Evolutionary conservation across 345 rosid genomes (phyloP), one percentile per base, ranked within the genome.

Genomic region (Carallia pectinifolia): DNA sequence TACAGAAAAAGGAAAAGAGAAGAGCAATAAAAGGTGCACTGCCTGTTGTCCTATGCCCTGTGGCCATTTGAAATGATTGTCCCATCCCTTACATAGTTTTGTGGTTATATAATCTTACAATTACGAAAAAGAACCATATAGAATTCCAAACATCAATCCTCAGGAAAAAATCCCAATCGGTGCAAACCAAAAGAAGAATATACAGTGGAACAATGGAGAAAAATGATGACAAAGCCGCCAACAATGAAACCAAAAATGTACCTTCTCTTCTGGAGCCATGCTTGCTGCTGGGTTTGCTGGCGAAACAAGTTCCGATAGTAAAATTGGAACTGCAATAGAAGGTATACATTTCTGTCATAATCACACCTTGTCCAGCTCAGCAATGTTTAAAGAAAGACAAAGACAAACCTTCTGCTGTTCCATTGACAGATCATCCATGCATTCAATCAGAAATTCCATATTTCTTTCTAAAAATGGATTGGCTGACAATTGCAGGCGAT

Each of bases 181-280:
- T 6, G 10, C 10, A 39, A 39, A 39, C 8, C 44, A 39, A 9
- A 39, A 39, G 8, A 29, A 40, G n/a, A 8, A 58, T 10, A 10
- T 58, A 29, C 56, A 17, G 4, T 1, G 29, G 33, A 39, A 59
- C 36, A 18, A 1, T 23, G 0, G 23, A 65, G 58, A 2, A 44
- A 63, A n/a, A 23, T 0, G 10, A 40, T 4, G 19, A 60, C 15
- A 6, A 10, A 60, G 27, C 18, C 36, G 16, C 3, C 16, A 40
- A 47, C 31, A 36, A 31, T 18, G 9, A 44, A 53, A 70, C 17
- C 50, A 64, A 7, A 4, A 39, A 27, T 61, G 19, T 64, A 90
- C 99, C 96, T 96, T 82, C 99, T 86, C 79, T 96, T 96, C 79
- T 96, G 99, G 78, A 96, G 90, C 99, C 99, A 92, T 65, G 96